Evolutionary conservation across 2,329 filamentous ascomycete genomes (phyloP).

Genomic region (Colletotrichum sp.): DNA sequence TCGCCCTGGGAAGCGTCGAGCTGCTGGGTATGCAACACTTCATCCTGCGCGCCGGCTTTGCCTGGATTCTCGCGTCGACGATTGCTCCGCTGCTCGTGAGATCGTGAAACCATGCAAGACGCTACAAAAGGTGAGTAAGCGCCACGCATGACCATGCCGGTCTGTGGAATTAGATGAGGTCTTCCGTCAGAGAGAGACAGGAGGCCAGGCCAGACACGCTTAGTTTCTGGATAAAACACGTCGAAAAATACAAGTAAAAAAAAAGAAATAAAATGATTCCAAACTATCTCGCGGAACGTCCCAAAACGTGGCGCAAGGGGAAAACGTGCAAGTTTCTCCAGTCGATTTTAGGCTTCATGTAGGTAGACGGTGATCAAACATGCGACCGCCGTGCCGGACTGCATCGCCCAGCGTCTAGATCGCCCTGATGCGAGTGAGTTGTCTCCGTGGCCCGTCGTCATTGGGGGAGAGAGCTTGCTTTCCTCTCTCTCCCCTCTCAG

Average conservation of each 20-base stretch:
- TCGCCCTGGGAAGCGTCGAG: slow-evolving; percentile 39
- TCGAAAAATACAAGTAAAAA: background rate
- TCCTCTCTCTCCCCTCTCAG: background rate
- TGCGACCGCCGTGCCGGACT: background rate
- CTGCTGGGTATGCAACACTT: slow-evolving; percentile 37
- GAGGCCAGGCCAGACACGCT: background rate
- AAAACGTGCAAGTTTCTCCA: background rate
- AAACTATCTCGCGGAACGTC: background rate
- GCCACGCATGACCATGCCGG: background rate
- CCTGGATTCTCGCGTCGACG: slow-evolving; percentile 33
- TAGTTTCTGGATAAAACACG: background rate
- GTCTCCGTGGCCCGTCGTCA: background rate
- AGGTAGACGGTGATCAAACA: slow-evolving; percentile 4
- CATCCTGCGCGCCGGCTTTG: slow-evolving; percentile 33
- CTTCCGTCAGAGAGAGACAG: background rate
- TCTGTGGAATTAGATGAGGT: background rate
- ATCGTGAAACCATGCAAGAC: background rate
- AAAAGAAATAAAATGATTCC: background rate
- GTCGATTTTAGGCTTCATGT: background rate
- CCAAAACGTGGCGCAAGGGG: background rate
- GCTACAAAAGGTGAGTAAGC: background rate
- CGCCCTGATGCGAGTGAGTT: background rate
- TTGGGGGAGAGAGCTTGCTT: background rate
- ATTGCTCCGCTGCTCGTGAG: slow-evolving; percentile 1
- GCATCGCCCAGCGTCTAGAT: background rate